phyloP scores from a whole-genome alignment of 345 rosid genomes.

The Eucalyptus lansdowneana region DNA sequence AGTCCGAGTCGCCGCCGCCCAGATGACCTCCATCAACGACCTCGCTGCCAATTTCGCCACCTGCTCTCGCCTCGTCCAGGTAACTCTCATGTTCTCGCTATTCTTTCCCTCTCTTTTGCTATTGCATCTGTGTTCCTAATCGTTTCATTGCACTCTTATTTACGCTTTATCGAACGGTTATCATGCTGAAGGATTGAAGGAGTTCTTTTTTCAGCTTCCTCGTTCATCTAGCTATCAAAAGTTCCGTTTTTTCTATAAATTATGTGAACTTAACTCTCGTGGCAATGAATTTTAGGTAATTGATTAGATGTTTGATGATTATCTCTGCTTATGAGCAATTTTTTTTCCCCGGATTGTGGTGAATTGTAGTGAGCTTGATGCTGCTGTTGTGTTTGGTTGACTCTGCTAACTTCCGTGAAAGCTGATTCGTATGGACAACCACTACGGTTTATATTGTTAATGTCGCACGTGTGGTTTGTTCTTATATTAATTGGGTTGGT shows the following conservation, averaged over 20 bases:
- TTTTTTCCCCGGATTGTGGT: neutral
- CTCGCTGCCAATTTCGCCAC: slow-evolving; percentile 70
- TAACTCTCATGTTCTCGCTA: neutral
- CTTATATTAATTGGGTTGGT: neutral
- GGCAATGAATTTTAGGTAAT: neutral
- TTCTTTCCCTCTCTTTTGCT: neutral
- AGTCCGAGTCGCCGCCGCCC: slow-evolving; percentile 88
- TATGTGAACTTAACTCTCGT: neutral
- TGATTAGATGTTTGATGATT: neutral
- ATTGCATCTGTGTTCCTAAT: neutral
- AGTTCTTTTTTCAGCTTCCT: neutral
- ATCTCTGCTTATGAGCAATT: neutral
- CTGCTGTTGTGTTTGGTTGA: neutral
- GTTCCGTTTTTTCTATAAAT: neutral
- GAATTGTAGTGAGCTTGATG: neutral
- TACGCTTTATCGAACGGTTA: neutral
- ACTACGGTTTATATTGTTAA: neutral
- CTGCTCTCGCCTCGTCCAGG: slow-evolving; percentile 85
- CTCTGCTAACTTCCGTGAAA: neutral
- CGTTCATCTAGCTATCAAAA: neutral
- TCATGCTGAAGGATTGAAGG: neutral
- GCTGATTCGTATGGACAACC: neutral
- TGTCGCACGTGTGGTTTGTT: neutral
- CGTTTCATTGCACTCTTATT: neutral
- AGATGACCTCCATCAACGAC: slow-evolving; percentile 91